Percentiles rank a stretch among this genome's conserved stretches.
These are phyloP conservation scores for Stentor coeruleus DNA, from an alignment of 73 alveolate genomes.

Conservation along the genomic window DNA sequence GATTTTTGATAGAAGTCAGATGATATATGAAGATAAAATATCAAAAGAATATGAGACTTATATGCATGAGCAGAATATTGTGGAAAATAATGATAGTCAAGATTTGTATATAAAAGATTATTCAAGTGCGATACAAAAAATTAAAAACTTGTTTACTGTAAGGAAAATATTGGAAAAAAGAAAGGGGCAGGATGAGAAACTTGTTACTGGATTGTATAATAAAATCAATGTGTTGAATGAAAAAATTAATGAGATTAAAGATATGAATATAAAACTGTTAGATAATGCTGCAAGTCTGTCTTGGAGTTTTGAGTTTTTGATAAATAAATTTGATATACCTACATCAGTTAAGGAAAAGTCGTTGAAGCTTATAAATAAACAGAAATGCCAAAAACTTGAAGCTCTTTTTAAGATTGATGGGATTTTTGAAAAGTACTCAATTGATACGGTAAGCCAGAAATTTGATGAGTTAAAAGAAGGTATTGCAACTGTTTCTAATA, in stretches of 20 bases:
- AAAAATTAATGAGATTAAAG: background rate
- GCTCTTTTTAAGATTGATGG: background rate
- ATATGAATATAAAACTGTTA: background rate
- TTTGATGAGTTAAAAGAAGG: background rate
- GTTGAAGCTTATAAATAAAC: background rate
- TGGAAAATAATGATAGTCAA: too few species aligned
- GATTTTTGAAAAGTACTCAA: background rate
- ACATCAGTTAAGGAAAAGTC: background rate
- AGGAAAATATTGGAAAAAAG: slow-evolving; percentile 15
- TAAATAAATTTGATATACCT: background rate
- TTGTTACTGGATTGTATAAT: background rate
- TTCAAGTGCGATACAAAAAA: background rate
- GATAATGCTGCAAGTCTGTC: background rate
- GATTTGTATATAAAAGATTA: background rate
- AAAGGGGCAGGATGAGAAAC: background rate
- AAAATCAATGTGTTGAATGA: background rate
- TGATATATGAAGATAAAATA: background rate
- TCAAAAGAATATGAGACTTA: background rate
- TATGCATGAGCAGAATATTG: too few species aligned
- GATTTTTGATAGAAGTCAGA: background rate
- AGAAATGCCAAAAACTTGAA: background rate
- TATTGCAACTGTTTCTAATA: background rate
- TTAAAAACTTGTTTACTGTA: background rate
- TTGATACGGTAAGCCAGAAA: background rate
- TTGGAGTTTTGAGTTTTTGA: background rate